Conservation (phyloP, 2,329 filamentous ascomycete genomes). For the Lecanicillium sp. region DNA sequence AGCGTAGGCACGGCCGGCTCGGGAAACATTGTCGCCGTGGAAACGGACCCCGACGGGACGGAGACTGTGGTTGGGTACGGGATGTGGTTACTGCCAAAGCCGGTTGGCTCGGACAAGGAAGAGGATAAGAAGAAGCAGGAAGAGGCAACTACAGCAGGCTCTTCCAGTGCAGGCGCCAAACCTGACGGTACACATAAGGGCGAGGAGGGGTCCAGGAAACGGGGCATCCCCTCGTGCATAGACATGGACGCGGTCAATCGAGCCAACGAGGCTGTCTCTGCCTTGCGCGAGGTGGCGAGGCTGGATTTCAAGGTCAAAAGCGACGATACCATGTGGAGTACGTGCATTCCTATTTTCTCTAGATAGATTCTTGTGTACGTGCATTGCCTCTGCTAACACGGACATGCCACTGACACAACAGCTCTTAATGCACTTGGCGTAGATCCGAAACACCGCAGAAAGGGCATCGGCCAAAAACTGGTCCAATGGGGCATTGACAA, state of each 20-base stretch:
- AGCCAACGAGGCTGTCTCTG: not conserved
- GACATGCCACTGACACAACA: slow-evolving; percentile 10
- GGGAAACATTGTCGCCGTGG: slow-evolving; percentile 2
- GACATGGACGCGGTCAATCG: too few relatives aligned
- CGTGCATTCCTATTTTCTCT: not conserved
- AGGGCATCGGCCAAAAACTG: slow-evolving; percentile 4
- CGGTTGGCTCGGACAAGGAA: not conserved
- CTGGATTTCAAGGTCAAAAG: not conserved
- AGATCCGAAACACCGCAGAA: slow-evolving; percentile 8
- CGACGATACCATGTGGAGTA: slow-evolving; percentile 1
- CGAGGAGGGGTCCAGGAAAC: too few relatives aligned
- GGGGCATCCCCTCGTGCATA: too few relatives aligned
- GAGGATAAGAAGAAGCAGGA: not conserved
- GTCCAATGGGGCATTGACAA: slow-evolving; percentile 5
- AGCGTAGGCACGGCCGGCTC: not conserved
- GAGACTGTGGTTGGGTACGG: slow-evolving; percentile 2
- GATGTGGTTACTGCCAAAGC: not conserved
- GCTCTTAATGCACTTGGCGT: slow-evolving; percentile 11
- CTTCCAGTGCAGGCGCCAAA: too few relatives aligned
- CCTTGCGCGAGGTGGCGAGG: not conserved
- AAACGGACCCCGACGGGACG: not conserved
- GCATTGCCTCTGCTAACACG: not conserved
- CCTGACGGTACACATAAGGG: too few relatives aligned
- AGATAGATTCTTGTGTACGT: not conserved
- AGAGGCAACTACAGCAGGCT: not conserved